Evolutionary conservation across 2,329 filamentous ascomycete genomes (phyloP).

Genomic region (Aspergillus puulaauensis): DNA sequence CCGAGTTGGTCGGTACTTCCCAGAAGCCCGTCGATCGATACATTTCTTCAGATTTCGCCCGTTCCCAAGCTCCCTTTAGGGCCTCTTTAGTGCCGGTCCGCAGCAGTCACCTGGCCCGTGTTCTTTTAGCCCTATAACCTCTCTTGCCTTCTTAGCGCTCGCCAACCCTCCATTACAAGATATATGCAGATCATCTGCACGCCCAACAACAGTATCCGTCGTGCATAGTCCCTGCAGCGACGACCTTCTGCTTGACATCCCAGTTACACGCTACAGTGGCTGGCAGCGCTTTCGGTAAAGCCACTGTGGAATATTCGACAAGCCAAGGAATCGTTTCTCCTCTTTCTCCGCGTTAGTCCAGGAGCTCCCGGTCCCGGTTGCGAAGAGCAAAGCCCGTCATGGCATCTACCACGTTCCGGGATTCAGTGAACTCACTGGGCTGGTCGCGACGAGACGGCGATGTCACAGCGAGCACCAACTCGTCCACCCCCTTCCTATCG

Average conservation of each 20-base stretch:
- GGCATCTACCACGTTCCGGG: constrained; percentile 70
- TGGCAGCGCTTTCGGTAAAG: constrained; percentile 9
- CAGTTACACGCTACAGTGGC: constrained; percentile 15
- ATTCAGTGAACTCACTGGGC: constrained; percentile 90
- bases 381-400: constrained; percentile 20
- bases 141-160: constrained; percentile 17
- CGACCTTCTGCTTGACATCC: constrained; percentile 23
- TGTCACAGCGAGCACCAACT: constrained; percentile 66
- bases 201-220: constrained; percentile 35
- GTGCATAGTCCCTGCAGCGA: constrained; percentile 47
- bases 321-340: constrained; percentile 17
- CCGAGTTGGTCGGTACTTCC: constrained; percentile 8
- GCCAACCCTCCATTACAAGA: constrained; percentile 24
- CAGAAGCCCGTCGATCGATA: constrained; percentile 13
- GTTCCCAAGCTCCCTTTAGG: constrained; percentile 22
- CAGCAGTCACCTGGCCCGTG: constrained; percentile 37
- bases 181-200: constrained; percentile 53
- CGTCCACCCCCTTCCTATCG: constrained; percentile 71
- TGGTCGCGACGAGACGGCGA: constrained; percentile 86
- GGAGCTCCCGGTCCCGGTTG: neutral
- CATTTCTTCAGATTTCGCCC: constrained; percentile 15
- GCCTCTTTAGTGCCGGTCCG: constrained; percentile 20
- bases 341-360: neutral
- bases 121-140: constrained; percentile 23
- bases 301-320: constrained; percentile 19